Base-by-base conservation (phyloP, 345 rosid genomes). In the Eucalyptus globulus region DNA sequence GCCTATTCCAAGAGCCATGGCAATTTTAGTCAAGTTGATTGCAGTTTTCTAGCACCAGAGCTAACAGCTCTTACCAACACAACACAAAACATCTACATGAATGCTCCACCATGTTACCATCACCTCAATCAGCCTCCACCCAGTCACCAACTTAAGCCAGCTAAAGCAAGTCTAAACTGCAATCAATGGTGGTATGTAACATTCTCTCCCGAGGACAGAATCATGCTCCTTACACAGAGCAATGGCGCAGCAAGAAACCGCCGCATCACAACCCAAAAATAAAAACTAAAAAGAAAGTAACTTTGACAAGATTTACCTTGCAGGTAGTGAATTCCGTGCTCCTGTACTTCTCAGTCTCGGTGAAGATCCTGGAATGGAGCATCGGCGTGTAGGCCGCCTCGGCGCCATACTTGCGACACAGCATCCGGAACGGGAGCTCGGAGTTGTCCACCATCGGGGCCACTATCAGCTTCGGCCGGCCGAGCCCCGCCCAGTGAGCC, bases 391-490 rank as follows among this genome's bases (percentile, higher is more conserved):
- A 97, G 10, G 99, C 99, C 50, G 98, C 99, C 45, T 94, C 93
- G 45, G 99, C 99, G 14, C 99, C 99, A 88, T 95, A 97, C 93
- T 96, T 96, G 51, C 96, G 94, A 37, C 99, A 98, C 12, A 98
- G 99, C 97, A 98, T 92, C 86, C 99, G 92, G 93, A 97, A 97
- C 27, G 99, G 99, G 19, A 98, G 96, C 95, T 96, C 99, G 11
- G 99, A 98, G 91, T 98, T 98, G 89, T 98, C 99, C 86, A 97
- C 99, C 99, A 98, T 97, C n/a, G 99, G 99, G 37, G 99, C 99
- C 29, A 97, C 99, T 3, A 97, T 91, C 43, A 92, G 91, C 92
- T 94, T 96, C 7, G 99, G 99, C 37, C 95, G 92, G 3, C 99
- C 99, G 11, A 97, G 92, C 67, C 92, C 94, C 29, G 91, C 87